Conservation (phyloP, 345 rosid genomes). For the Sonneratia caseolaris region DNA sequence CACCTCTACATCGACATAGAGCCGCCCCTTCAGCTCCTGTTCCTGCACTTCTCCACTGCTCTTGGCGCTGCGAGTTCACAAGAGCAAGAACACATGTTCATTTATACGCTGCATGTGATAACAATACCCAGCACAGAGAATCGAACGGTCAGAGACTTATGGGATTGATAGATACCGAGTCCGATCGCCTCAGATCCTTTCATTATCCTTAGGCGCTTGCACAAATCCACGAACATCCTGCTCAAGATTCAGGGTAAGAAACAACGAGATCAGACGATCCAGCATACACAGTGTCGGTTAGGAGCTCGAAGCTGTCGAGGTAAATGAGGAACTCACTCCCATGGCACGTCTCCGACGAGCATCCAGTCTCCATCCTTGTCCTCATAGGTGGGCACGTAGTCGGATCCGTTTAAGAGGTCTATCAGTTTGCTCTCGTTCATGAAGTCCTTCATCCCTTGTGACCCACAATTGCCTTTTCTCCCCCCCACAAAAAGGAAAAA, state of each 20-base stretch:
- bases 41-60: constrained; percentile 72
- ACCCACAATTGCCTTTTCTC: constrained; percentile 48
- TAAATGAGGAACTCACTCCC: constrained; percentile 43
- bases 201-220: constrained; percentile 71
- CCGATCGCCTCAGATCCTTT: constrained; percentile 86
- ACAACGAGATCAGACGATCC: background rate
- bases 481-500: too few species aligned
- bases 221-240: constrained; percentile 72
- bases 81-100: background rate
- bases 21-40: constrained; percentile 51
- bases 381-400: constrained; percentile 73
- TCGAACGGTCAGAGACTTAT: too few species aligned
- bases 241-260: background rate
- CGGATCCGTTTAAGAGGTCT: constrained; percentile 71
- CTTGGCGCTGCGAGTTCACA: constrained; percentile 39
- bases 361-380: constrained; percentile 94
- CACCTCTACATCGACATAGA: background rate
- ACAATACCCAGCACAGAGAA: background rate
- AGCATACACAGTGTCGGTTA: background rate
- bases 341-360: constrained; percentile 92
- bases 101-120: background rate
- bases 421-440: constrained; percentile 77
- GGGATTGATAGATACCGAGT: constrained; percentile 28
- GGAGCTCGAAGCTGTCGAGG: too few species aligned
- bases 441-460: constrained; percentile 73